phyloP scores from a whole-genome alignment of 345 rosid species.

The Pugionium dolabratum region DNA sequence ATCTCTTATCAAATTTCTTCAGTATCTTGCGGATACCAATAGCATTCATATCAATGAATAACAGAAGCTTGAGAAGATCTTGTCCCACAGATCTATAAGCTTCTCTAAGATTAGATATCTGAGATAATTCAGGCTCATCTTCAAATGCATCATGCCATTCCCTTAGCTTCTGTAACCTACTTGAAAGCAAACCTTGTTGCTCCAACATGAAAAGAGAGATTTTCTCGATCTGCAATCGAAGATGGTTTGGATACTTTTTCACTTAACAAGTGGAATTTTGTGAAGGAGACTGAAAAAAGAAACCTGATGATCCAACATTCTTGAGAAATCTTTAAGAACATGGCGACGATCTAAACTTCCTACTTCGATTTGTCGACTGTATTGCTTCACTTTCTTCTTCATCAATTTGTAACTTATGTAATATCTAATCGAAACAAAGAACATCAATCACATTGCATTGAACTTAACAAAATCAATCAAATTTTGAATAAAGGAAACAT shows the following conservation, averaged over 20 bases:
- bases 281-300: constrained; percentile 13
- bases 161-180: constrained; percentile 72
- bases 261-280: neutral
- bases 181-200: constrained; percentile 90
- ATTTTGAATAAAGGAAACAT: constrained; percentile 34
- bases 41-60: constrained; percentile 80
- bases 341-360: constrained; percentile 79
- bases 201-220: constrained; percentile 86
- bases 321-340: constrained; percentile 93
- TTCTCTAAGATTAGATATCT: constrained; percentile 63
- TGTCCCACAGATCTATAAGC: constrained; percentile 74
- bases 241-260: neutral
- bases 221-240: constrained; percentile 71
- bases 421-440: constrained; percentile 46
- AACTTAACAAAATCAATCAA: neutral
- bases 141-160: constrained; percentile 66
- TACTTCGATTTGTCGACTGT: constrained; percentile 68
- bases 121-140: constrained; percentile 61
- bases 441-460: constrained; percentile 21
- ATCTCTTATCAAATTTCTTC: constrained; percentile 93
- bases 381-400: constrained; percentile 89
- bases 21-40: constrained; percentile 86
- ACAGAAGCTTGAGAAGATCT: constrained; percentile 79
- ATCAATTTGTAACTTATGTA: constrained; percentile 90
- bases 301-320: constrained; percentile 89